Percentiles rank a stretch among this genome's conserved stretches.
phyloP scores from a whole-genome alignment of 805 yeast species.

The Sugiyamaella chiloensis region DNA sequence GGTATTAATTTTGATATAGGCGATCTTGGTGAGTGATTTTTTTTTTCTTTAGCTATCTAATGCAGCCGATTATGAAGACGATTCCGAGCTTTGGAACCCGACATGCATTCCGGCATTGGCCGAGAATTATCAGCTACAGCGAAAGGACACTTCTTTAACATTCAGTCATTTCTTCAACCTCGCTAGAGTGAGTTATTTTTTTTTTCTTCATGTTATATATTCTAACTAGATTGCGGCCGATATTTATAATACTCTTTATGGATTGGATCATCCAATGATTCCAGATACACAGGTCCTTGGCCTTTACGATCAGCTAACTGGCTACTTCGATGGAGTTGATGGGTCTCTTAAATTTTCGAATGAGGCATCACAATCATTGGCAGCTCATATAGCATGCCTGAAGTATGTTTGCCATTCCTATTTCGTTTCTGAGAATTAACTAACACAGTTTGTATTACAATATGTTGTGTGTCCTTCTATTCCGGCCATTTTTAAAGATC shows the following conservation, averaged over 20 bases:
- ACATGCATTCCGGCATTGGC: not conserved
- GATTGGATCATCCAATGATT: not conserved
- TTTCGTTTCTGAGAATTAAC: not conserved
- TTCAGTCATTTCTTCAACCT: slow-evolving; percentile 9
- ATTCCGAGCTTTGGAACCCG: slow-evolving; percentile 8
- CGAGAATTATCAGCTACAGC: not conserved
- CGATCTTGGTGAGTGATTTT: slow-evolving; percentile 1
- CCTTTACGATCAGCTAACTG: not conserved
- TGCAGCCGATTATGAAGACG: slow-evolving; percentile 8
- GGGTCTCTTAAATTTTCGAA: not conserved
- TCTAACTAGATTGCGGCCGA: slow-evolving; percentile 3
- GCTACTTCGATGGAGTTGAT: not conserved
- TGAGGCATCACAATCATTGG: not conserved
- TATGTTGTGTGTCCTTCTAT: slow-evolving; percentile 5
- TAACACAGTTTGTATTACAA: slow-evolving; percentile 6
- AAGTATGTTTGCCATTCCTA: not conserved
- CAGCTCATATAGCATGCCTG: slow-evolving; percentile 6
- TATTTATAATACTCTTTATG: slow-evolving; percentile 4
- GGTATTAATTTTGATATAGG: not conserved
- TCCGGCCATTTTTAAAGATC: slow-evolving; percentile 8
- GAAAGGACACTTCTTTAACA: not conserved
- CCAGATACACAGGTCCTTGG: not conserved
- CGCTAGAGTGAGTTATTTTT: not conserved
- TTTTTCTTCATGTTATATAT: not conserved
- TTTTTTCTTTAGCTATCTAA: not conserved